Evolutionary conservation across 345 rosid genomes (phyloP), one percentile per base, ranked within the genome.

Genomic region (Corchorus olitorius): DNA sequence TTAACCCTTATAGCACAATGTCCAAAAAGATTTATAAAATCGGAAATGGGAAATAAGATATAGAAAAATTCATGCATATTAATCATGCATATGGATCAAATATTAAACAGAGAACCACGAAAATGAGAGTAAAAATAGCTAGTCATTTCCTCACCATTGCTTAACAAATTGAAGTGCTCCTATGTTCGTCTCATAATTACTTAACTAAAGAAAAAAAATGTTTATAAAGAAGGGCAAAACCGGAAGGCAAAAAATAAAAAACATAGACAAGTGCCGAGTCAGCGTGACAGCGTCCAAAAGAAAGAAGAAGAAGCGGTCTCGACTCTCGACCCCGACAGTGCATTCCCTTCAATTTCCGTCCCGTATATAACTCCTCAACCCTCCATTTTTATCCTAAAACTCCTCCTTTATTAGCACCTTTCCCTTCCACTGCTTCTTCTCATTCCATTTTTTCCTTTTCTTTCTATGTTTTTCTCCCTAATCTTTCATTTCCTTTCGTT

Each of bases 281-380:
- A n/a, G n/a, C n/a, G n/a, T n/a, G n/a, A n/a, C 81, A 81, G 74
- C 74, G 73, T 74, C 59, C 17, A 53, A 65, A 45, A 65, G 58
- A 74, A 76, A 76, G 77, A 67, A 55, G 65, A 27, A 75, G 83
- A 79, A 64, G 65, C 63, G 77, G 87, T n/a, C n/a, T n/a, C n/a
- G n/a, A n/a, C n/a, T 87, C 76, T 74, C 77, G 82, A 80, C 53
- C 61, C 59, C 82, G 56, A 81, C 77, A 82, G 78, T 83, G 72
- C 80, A 61, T 72, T 81, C 11, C 85, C 83, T 75, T 71, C 49
- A 65, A 58, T 77, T 65, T 77, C 62, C 41, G 34, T 64, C 49
- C 63, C 64, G 19, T 52, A 60, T 82, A 55, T 80, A 83, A 78
- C 50, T 43, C 27, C 19, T 13, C 39, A 68, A 76, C 45, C 17